Base-by-base conservation (phyloP, 2,329 filamentous ascomycete genomes). In the Ceratocystis cubensis region DNA sequence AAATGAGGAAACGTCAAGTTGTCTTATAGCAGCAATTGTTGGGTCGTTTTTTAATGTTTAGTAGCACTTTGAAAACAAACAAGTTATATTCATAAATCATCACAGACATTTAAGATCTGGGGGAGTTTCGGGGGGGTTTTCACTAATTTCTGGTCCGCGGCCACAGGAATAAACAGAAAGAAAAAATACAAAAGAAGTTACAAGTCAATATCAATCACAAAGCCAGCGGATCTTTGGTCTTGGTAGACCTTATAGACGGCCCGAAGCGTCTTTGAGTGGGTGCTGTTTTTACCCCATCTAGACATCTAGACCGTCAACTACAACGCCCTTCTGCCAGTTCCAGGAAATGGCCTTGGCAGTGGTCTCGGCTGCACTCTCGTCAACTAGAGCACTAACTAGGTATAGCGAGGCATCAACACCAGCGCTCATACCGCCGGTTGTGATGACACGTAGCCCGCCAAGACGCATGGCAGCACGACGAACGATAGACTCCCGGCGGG, bases 351-450 rank as follows among this genome's bases (percentile, higher is more conserved):
- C 72, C 70, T 86, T 83, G 73, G 88, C 87, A 70, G 89, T 86
- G 77, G 93, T 88, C 67, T 85, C 82, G 69, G 90, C 89, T 68
- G 86, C 81, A 65, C 89, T 88, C 73, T 90, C 85, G 69, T 86
- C 88, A 63, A 93, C 89, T 75, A 95, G 78, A 71, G 90, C 89
- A 76, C 87, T 88, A 75, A 95, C 86, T 74, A 96, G 81, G 79
- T 96, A 94, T 78, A 95, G 78, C 71, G 87, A 81, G 66, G 91
- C 91, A 80, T 96, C 91, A 66, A 95, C 79, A 74, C 91, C 90
- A 76, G 88, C 86, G 74, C 86, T 88, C 71, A 90, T 81, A 70
- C 90, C 91, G 71, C 89, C 89, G 70, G 84, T 83, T 70, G 91
- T 96, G 73, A 96, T 86, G 70, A 96, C 86, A 70, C 89, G 80